Conservation (phyloP, 1,284 basidiomycete genomes). For the Microbotryum intermedium region DNA sequence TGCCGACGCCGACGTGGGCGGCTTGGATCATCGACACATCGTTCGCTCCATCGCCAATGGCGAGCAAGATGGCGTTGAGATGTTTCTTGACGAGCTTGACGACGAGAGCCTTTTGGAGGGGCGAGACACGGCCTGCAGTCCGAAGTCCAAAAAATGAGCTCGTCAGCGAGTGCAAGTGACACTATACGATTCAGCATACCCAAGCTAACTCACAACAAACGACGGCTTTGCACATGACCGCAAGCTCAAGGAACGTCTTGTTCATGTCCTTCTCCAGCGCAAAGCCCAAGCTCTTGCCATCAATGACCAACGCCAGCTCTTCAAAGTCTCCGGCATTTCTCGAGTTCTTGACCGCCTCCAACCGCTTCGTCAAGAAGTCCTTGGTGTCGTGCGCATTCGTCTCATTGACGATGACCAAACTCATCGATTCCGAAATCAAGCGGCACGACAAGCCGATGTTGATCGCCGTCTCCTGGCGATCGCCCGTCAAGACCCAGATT, state of each 20-base stretch:
- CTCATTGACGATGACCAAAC: slow-evolving; percentile 92
- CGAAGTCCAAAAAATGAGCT: not conserved
- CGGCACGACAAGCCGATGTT: slow-evolving; percentile 98
- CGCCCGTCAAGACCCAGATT: slow-evolving; percentile 97
- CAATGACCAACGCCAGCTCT: slow-evolving; percentile 89
- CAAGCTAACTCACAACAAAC: slow-evolving; percentile 70
- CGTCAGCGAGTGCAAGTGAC: not conserved
- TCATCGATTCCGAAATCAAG: slow-evolving; percentile 97
- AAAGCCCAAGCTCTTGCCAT: slow-evolving; percentile 88
- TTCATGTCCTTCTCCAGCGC: slow-evolving; percentile 89
- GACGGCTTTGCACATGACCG: slow-evolving; percentile 95
- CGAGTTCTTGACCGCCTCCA: slow-evolving; percentile 88
- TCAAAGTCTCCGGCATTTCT: slow-evolving; percentile 82
- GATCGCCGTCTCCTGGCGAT: slow-evolving; percentile 97
- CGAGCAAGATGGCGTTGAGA: slow-evolving; percentile 78
- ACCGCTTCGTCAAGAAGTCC: slow-evolving; percentile 76
- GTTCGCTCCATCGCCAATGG: slow-evolving; percentile 65
- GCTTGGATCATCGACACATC: slow-evolving; percentile 56
- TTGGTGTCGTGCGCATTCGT: slow-evolving; percentile 71
- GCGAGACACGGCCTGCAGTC: slow-evolving; percentile 81
- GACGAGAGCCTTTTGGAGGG: slow-evolving; percentile 93
- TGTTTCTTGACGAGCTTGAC: slow-evolving; percentile 99
- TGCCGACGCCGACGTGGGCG: slow-evolving; percentile 83
- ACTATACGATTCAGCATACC: too few species aligned
- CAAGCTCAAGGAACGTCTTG: slow-evolving; percentile 85